Conservation (phyloP, 345 rosid species). For the Boechera divaricarpa region DNA sequence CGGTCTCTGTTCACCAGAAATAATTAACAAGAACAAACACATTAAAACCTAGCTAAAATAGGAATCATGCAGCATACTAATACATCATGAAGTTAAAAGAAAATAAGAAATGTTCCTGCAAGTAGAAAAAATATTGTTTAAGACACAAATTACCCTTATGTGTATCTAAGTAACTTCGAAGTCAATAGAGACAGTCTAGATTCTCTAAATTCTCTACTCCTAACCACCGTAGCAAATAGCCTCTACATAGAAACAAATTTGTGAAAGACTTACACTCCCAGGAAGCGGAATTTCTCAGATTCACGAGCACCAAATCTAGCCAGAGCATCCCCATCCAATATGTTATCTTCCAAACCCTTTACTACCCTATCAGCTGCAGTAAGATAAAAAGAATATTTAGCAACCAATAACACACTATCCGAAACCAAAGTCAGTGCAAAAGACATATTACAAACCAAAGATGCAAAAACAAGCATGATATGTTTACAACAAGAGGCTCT, state of each 20-base stretch:
- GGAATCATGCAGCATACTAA: neutral
- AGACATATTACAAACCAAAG: constrained; percentile 16
- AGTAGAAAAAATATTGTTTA: neutral
- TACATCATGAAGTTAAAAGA: constrained; percentile 10
- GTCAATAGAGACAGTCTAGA: neutral
- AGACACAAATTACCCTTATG: constrained; percentile 10
- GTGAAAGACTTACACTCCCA: constrained; percentile 72
- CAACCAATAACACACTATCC: constrained; percentile 23
- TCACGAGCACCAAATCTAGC: constrained; percentile 80
- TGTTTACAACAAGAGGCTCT: neutral
- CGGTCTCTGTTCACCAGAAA: constrained; percentile 55
- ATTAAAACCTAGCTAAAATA: constrained; percentile 13
- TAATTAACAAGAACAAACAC: constrained; percentile 19
- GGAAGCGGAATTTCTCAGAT: constrained; percentile 72
- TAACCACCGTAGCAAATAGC: constrained; percentile 8
- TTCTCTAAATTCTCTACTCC: constrained; percentile 21
- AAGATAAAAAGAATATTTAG: constrained; percentile 38
- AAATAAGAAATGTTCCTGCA: constrained; percentile 1
- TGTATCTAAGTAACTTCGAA: constrained; percentile 4
- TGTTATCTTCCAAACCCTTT: constrained; percentile 46
- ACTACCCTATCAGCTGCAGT: constrained; percentile 58
- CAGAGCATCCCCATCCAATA: constrained; percentile 56
- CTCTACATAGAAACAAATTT: constrained; percentile 26
- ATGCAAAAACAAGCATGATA: neutral
- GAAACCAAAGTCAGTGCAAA: constrained; percentile 19